A percentile compares a stretch with the other conserved stretches of the same genome.
phyloP scores from a whole-genome alignment of 768 basidiomycete species.

The Tubosaeta sp. region DNA sequence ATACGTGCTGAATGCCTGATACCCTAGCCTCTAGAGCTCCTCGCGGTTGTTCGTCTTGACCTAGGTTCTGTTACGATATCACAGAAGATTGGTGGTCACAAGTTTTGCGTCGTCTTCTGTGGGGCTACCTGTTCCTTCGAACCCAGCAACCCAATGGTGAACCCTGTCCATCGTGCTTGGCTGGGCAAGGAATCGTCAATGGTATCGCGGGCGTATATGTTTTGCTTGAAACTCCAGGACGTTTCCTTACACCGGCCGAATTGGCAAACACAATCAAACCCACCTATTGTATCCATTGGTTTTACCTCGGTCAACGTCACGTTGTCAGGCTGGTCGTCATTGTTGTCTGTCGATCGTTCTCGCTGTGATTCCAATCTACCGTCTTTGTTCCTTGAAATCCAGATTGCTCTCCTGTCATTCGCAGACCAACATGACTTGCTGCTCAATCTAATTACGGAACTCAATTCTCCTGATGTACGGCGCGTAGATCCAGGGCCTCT shows the following conservation, averaged over 20 bases:
- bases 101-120: slow-evolving; percentile 43
- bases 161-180: slow-evolving; percentile 46
- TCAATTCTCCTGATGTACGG: slow-evolving; percentile 12
- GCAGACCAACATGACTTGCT: slow-evolving; percentile 54
- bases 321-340: slow-evolving; percentile 58
- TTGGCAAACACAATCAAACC: slow-evolving; percentile 26
- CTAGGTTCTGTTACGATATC: slow-evolving; percentile 47
- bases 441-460: slow-evolving; percentile 32
- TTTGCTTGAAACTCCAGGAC: slow-evolving; percentile 41
- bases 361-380: slow-evolving; percentile 56
- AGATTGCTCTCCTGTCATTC: slow-evolving; percentile 43
- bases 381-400: slow-evolving; percentile 45
- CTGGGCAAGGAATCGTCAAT: slow-evolving; percentile 44
- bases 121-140: slow-evolving; percentile 39
- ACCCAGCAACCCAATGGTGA: slow-evolving; percentile 44
- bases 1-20: background rate
- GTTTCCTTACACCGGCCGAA: slow-evolving; percentile 44
- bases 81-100: slow-evolving; percentile 30
- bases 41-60: slow-evolving; percentile 41
- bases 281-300: slow-evolving; percentile 34
- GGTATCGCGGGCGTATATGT: slow-evolving; percentile 42
- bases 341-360: slow-evolving; percentile 31
- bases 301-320: slow-evolving; percentile 31
- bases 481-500: slow-evolving; percentile 7
- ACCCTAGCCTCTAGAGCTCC: slow-evolving; percentile 19